phyloP scores from a whole-genome alignment of 1,139 yeast genomes.

The Diutina rugosa region DNA sequence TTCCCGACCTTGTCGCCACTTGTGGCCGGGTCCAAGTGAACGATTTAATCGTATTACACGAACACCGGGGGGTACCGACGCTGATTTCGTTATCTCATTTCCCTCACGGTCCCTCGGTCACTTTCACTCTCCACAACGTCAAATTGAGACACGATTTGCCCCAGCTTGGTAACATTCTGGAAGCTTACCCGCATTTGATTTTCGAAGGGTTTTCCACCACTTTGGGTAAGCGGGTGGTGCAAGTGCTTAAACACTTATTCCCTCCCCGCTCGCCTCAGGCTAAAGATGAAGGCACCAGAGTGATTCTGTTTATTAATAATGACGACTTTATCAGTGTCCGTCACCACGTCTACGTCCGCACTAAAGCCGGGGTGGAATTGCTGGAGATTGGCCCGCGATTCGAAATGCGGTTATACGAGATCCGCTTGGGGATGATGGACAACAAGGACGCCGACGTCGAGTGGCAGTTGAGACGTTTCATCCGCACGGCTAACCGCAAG shows the following conservation, averaged over 20 bases:
- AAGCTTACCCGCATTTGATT: slow-evolving; percentile 85
- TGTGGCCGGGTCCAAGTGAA: slow-evolving; percentile 61
- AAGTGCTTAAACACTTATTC: slow-evolving; percentile 74
- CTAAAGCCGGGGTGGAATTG: slow-evolving; percentile 79
- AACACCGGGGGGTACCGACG: slow-evolving; percentile 97
- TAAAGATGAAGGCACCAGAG: slow-evolving; percentile 77
- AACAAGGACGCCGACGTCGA: slow-evolving; percentile 97
- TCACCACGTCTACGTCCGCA: slow-evolving; percentile 87
- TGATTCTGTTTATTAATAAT: slow-evolving; percentile 78
- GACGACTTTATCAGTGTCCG: slow-evolving; percentile 90
- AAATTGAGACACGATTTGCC: slow-evolving; percentile 86
- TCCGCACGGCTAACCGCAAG: slow-evolving; percentile 90
- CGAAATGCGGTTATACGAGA: slow-evolving; percentile 86
- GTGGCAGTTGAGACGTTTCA: slow-evolving; percentile 89
- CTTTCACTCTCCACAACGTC: slow-evolving; percentile 89
- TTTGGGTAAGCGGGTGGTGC: slow-evolving; percentile 73
- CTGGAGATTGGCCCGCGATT: slow-evolving; percentile 98
- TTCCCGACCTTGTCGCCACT: slow-evolving; percentile 76
- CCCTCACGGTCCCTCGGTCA: slow-evolving; percentile 97
- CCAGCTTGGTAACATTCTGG: slow-evolving; percentile 78
- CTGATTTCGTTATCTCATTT: slow-evolving; percentile 86
- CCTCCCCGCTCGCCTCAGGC: slow-evolving; percentile 69
- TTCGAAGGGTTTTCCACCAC: slow-evolving; percentile 84
- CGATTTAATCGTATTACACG: slow-evolving; percentile 79
- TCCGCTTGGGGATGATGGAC: slow-evolving; percentile 82